Evolutionary conservation across 768 basidiomycete species (phyloP), one percentile per base, ranked within the genome.

Genomic region (Xerocomus potaroensis): DNA sequence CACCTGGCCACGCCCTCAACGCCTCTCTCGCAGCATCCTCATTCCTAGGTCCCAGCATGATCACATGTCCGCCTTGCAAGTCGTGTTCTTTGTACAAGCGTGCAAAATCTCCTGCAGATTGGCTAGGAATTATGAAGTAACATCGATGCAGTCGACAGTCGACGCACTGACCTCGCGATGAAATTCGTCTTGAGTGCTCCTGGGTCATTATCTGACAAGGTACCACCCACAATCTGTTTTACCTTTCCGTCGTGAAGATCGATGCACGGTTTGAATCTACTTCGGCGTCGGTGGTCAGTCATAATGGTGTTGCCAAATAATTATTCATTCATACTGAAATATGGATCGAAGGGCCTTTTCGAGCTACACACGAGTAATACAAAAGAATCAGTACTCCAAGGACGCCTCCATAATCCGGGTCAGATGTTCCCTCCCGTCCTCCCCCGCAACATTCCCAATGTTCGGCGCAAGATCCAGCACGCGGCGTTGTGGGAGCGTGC

Each of bases 181-280:
- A 94, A 98, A 65, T 99, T 98, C 18, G 91, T 94, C 65, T 78
- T 79, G 54, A 96, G 73, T 32, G 62, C 63, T 19, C 73, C 69
- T 7, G 86, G 79, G 27, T 77, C 63, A 19, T 66, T 56, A 41
- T 91, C 86, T 16, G 87, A 88, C 24, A 99, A 76, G 4, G 92
- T 94, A 4, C 94, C 91, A 34, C 96, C 96, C 12, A 99, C 90
- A 45, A 99, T 97, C 69, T 99, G 96, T 69, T 98, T 98, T 48
- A 99, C 96, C 58, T 91, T 76, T 5, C 96, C 96, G 49, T 84
- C 78, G 69, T 99, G 96, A 14, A 99, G 78, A 68, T 99, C 96
- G 58, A 99, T 97, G 64, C 96, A 99, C 16, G 96, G 96, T 46
- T 86, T 76, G 71, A 96, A 95, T 39, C 76, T 64, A 57, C 76